Evolutionary conservation across 2,329 filamentous ascomycete genomes (phyloP), one percentile per base, ranked within the genome.

Genomic region (Diaporthe eres): DNA sequence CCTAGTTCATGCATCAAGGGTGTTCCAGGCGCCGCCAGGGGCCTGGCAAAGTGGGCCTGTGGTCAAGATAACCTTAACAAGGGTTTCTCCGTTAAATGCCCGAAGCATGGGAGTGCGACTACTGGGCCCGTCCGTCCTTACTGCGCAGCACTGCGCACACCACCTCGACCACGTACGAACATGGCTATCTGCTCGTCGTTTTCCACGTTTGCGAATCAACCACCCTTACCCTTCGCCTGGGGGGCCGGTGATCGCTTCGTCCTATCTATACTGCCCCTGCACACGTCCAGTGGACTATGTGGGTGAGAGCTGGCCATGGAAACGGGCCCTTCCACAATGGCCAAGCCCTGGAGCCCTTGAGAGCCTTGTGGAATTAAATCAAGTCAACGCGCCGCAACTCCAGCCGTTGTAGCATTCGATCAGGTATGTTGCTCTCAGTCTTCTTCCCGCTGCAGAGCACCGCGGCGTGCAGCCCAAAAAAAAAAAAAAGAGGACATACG

Each of bases 51-150:
- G 49, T 70, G 65, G 49, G 65, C 63, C 63, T 37, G 37, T 55
- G 51, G 12, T 51, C 47, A 57, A 75, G 53, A 75, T 75, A 75
- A 75, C 74, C 74, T 73, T 75, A 73, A 68, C 49, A 71, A 55
- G 42, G 55, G 70, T 68, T 73, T 53, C 44, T 65, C 58, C 71
- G 71, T 42, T 39, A 55, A 70, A 70, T 55, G 34, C 49, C 65
- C 65, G 42, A 70, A 55, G 65, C 13, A 70, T 13, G 13, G 44
- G 65, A 70, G 49, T 70, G 49, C 65, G 19, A 28, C 34, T 51
- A 67, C 31, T 37, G 63, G 44, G 15, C 49, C 34, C 15, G n/a
- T 39, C 31, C 22, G 5, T 25, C 44, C 34, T 39, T 51, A 39
- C 47, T 39, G 47, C 9, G 15, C n/a, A 17, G 47, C 31, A 39